These are phyloP conservation scores for Phytophthora hibernalis DNA, from an alignment of 352 stramenopile species.

Conservation along the genomic window DNA sequence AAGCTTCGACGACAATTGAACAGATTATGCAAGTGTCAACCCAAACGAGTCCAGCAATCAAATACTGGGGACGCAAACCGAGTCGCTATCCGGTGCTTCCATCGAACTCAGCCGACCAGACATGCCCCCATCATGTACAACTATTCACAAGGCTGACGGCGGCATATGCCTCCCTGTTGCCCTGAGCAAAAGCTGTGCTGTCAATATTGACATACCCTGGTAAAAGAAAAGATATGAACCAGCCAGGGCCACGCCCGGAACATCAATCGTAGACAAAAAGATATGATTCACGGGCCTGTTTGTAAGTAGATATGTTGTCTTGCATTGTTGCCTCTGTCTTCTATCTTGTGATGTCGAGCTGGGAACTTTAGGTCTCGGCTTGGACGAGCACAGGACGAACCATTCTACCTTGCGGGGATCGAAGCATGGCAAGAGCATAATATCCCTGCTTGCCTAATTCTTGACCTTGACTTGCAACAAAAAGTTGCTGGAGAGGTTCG, in stretches of 20 bases:
- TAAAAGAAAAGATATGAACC: slow-evolving; percentile 22
- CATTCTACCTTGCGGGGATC: slow-evolving; percentile 54
- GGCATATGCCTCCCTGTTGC: slow-evolving; percentile 13
- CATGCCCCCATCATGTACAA: slow-evolving; percentile 38
- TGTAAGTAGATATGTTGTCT: slow-evolving; percentile 37
- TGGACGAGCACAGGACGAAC: slow-evolving; percentile 58
- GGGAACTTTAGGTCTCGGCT: slow-evolving; percentile 19
- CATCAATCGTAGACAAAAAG: slow-evolving; percentile 8
- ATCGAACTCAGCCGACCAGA: slow-evolving; percentile 19
- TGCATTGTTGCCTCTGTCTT: slow-evolving; percentile 25
- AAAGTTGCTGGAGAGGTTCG: slow-evolving; percentile 66
- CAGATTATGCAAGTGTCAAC: slow-evolving; percentile 3
- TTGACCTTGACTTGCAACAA: slow-evolving; percentile 34
- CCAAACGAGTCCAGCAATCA: neutral
- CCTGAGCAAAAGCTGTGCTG: slow-evolving; percentile 19
- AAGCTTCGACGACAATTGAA: slow-evolving; percentile 68
- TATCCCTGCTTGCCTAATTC: slow-evolving; percentile 17
- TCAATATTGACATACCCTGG: slow-evolving; percentile 31
- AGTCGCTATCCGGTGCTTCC: slow-evolving; percentile 7
- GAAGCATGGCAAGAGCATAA: slow-evolving; percentile 55
- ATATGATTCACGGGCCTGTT: slow-evolving; percentile 19
- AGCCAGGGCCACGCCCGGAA: slow-evolving; percentile 7
- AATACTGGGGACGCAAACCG: slow-evolving; percentile 2
- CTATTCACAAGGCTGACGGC: slow-evolving; percentile 30
- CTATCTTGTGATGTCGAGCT: neutral